Conservation (phyloP, 2,329 filamentous ascomycete genomes). For the Coniella vitis region DNA sequence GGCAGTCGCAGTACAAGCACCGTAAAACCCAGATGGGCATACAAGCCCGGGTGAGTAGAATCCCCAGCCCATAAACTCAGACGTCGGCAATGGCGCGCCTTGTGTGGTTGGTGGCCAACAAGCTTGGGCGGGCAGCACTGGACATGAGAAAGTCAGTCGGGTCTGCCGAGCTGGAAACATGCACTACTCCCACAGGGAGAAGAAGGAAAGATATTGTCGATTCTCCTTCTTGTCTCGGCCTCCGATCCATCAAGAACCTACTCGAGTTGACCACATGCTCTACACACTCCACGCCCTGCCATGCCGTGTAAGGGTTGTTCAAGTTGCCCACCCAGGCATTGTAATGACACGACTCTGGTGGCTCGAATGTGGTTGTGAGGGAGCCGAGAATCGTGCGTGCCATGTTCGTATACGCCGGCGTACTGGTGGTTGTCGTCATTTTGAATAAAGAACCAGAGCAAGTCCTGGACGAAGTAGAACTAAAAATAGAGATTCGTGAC, state of each 20-base stretch:
- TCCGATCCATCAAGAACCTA: not conserved
- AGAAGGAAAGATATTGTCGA: not conserved
- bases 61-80: not conserved
- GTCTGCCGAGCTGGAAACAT: too few species aligned
- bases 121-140: not conserved
- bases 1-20: slow-evolving; percentile 5
- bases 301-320: slow-evolving; percentile 1
- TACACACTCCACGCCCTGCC: not conserved
- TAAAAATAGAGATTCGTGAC: too few species aligned
- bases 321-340: not conserved
- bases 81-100: not conserved
- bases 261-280: not conserved
- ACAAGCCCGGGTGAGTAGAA: slow-evolving; percentile 5
- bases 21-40: not conserved
- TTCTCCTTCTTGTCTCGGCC: not conserved
- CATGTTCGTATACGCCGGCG: not conserved
- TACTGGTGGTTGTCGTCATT: not conserved
- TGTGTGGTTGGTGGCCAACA: slow-evolving; percentile 6
- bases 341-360: not conserved
- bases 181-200: too few species aligned
- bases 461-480: too few species aligned
- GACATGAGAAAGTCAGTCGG: not conserved
- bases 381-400: slow-evolving; percentile 4
- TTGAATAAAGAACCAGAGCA: not conserved
- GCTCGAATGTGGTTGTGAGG: slow-evolving; percentile 2